phyloP scores from a whole-genome alignment of 495 filamentous ascomycete species.

The Neurospora cerealis region DNA sequence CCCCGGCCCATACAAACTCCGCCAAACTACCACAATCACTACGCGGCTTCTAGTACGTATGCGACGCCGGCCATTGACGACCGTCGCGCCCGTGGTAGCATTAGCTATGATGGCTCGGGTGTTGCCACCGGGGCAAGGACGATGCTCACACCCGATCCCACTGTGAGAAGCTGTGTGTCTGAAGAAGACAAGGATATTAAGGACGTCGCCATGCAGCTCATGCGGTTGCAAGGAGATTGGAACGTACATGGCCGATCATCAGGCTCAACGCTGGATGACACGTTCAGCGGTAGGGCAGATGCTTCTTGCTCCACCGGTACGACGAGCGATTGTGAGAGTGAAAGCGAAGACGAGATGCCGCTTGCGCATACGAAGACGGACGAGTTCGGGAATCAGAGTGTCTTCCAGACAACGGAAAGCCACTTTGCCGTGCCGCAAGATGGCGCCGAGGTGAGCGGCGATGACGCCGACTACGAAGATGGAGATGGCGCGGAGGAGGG shows the following conservation, averaged over 20 bases:
- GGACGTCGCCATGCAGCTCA: constrained; percentile 92
- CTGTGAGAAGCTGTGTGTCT: constrained; percentile 87
- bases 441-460: constrained; percentile 63
- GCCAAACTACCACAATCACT: constrained; percentile 55
- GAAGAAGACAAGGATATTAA: constrained; percentile 99
- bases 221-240: constrained; percentile 85
- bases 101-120: constrained; percentile 33
- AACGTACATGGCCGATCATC: constrained; percentile 84
- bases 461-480: constrained; percentile 55
- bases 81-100: constrained; percentile 58
- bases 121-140: constrained; percentile 38
- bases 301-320: constrained; percentile 74
- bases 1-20: constrained; percentile 67
- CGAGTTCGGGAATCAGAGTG: constrained; percentile 31
- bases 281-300: constrained; percentile 79
- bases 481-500: constrained; percentile 37
- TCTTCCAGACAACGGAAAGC: constrained; percentile 49
- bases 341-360: constrained; percentile 61
- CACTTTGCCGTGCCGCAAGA: constrained; percentile 54
- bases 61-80: constrained; percentile 49
- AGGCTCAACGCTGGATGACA: constrained; percentile 88
- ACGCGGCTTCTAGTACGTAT: constrained; percentile 34
- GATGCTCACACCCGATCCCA: constrained; percentile 87
- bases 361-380: constrained; percentile 53
- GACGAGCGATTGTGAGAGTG: constrained; percentile 68